Conservation (phyloP, 2,329 filamentous ascomycete species). For the Exserohilum turcica region DNA sequence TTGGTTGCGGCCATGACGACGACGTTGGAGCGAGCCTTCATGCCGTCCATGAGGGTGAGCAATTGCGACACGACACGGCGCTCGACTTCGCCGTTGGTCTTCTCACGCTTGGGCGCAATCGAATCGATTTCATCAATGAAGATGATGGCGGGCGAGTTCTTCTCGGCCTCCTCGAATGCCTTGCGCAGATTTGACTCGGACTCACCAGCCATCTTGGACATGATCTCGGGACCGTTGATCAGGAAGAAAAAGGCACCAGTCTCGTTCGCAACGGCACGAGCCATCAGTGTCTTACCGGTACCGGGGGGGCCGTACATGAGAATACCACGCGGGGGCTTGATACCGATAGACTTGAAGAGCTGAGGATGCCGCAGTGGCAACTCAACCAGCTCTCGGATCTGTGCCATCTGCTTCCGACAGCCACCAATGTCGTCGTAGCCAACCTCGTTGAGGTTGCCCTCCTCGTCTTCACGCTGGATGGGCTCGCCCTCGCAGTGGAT, state of each 20-base stretch:
- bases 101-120: conserved; percentile 98
- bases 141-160: conserved; percentile 98
- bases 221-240: conserved; percentile 99
- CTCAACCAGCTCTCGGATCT: conserved; percentile 98
- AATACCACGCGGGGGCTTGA: conserved; percentile 98
- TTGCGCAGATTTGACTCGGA: conserved; percentile 98
- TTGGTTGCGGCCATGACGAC: conserved; percentile 99
- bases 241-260: conserved; percentile 99
- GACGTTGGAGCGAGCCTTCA: conserved; percentile 98
- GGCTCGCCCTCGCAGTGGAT: conserved; percentile 98
- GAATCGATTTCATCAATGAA: conserved; percentile 99
- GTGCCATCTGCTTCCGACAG: conserved; percentile 99
- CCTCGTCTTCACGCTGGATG: conserved; percentile 97
- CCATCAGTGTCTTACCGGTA: conserved; percentile 99
- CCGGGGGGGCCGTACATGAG: conserved; percentile 91
- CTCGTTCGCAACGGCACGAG: conserved; percentile 97
- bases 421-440: conserved; percentile 99
- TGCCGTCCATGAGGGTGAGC: conserved; percentile 96
- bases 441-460: conserved; percentile 98
- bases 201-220: conserved; percentile 99
- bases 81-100: conserved; percentile 99
- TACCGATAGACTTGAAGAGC: conserved; percentile 99
- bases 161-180: conserved; percentile 99
- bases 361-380: conserved; percentile 94
- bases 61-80: conserved; percentile 98